Conservation (phyloP, 306 rosid genomes). For the Vigna radiata region DNA sequence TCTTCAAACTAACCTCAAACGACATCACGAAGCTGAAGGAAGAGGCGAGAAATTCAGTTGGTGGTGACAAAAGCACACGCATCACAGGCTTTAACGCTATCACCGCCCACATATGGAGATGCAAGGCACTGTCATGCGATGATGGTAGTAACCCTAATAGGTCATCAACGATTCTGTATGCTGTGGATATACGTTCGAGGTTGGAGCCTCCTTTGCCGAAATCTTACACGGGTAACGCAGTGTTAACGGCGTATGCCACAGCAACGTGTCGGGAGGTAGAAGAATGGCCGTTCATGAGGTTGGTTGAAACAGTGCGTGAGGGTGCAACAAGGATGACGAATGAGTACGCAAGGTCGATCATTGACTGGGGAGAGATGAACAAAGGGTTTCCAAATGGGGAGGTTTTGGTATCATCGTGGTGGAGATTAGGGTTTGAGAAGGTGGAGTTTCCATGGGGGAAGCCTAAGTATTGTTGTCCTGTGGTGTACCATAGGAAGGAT, state of each 20-base stretch:
- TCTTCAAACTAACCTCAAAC: constrained; percentile 1
- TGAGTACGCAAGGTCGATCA: constrained; percentile 15
- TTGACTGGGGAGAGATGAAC: constrained; percentile 11
- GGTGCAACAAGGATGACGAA: background rate
- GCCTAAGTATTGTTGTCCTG: constrained; percentile 28
- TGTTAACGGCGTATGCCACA: background rate
- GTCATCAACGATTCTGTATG: constrained; percentile 12
- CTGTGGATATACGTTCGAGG: background rate
- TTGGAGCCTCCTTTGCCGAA: background rate
- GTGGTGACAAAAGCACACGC: background rate
- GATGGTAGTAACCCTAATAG: background rate
- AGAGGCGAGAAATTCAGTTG: background rate
- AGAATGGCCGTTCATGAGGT: background rate
- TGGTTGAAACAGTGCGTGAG: background rate
- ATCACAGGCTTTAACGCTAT: constrained; percentile 1
- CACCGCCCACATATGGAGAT: constrained; percentile 10
- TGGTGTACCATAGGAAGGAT: constrained; percentile 15
- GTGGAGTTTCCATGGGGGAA: constrained; percentile 20
- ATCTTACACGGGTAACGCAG: background rate
- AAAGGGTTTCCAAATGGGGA: constrained; percentile 13
- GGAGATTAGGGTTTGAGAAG: constrained; percentile 23
- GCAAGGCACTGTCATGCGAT: background rate
- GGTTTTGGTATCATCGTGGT: constrained; percentile 24
- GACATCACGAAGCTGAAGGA: background rate
- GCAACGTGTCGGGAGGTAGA: background rate